A percentile compares a stretch with the other conserved stretches of the same genome.
Evolutionary conservation across 2,329 filamentous ascomycete species (phyloP).

Genomic region (Diaporthe humulicola): DNA sequence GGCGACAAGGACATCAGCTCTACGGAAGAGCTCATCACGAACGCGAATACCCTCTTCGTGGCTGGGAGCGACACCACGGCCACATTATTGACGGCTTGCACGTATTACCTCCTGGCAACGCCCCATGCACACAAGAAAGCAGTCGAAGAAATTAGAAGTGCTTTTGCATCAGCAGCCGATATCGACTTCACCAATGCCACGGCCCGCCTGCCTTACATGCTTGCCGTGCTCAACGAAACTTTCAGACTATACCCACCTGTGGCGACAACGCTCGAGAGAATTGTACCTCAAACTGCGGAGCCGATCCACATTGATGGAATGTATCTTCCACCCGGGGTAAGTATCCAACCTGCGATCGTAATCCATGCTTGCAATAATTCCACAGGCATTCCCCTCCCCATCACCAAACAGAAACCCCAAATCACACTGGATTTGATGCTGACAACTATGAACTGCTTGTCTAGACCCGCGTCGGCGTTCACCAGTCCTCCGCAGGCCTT

Average conservation of each 20-base stretch:
- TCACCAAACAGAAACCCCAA: neutral
- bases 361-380: neutral
- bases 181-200: constrained; percentile 40
- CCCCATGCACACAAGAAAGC: constrained; percentile 31
- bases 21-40: constrained; percentile 34
- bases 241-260: constrained; percentile 41
- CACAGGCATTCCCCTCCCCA: neutral
- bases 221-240: constrained; percentile 39
- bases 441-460: constrained; percentile 41
- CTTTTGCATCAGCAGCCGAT: constrained; percentile 7
- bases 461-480: constrained; percentile 52
- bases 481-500: constrained; percentile 44
- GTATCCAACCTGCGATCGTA: neutral
- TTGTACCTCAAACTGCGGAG: constrained; percentile 32
- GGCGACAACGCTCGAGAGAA: constrained; percentile 18
- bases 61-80: constrained; percentile 41
- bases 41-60: constrained; percentile 36
- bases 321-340: neutral
- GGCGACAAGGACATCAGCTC: neutral
- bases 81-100: constrained; percentile 35
- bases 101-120: constrained; percentile 37
- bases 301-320: neutral
- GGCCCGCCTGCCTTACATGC: constrained; percentile 31
- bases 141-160: constrained; percentile 33
- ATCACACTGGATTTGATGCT: constrained; percentile 25